Percentiles rank a stretch among this genome's conserved stretches.
Evolutionary conservation across 768 basidiomycete species (phyloP).

Genomic region (Macrolepiota albuminosa): DNA sequence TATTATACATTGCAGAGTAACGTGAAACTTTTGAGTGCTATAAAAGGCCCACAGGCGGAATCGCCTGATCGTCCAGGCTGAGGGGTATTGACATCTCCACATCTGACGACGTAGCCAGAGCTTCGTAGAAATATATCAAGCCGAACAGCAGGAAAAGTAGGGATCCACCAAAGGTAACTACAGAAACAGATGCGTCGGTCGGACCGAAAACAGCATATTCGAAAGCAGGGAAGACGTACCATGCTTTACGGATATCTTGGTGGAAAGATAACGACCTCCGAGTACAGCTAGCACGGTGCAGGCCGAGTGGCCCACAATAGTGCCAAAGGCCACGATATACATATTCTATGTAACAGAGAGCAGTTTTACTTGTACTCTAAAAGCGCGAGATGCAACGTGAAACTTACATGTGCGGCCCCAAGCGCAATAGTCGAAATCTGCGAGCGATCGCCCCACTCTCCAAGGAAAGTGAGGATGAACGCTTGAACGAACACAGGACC

Average conservation of each 20-base stretch:
- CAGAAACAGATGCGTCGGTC: background rate
- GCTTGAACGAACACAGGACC: slow-evolving; percentile 95
- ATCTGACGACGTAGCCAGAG: slow-evolving; percentile 32
- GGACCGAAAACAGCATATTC: slow-evolving; percentile 7
- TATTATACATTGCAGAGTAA: slow-evolving; percentile 1
- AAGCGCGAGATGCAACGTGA: background rate
- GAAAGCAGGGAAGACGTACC: slow-evolving; percentile 42
- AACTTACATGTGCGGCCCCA: slow-evolving; percentile 85
- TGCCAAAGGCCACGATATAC: slow-evolving; percentile 86
- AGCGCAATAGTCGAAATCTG: slow-evolving; percentile 97
- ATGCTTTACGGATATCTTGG: slow-evolving; percentile 93
- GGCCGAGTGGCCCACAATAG: slow-evolving; percentile 79
- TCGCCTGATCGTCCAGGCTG: slow-evolving; percentile 13
- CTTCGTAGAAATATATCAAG: slow-evolving; percentile 70
- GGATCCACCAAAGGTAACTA: slow-evolving; percentile 86
- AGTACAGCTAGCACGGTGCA: slow-evolving; percentile 90
- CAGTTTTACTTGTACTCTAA: background rate
- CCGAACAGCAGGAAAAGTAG: slow-evolving; percentile 81
- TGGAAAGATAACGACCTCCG: slow-evolving; percentile 90
- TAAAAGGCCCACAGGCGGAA: slow-evolving; percentile 7
- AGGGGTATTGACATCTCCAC: slow-evolving; percentile 28
- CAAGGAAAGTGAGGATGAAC: slow-evolving; percentile 94
- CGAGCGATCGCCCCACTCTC: slow-evolving; percentile 98
- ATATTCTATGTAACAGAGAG: slow-evolving; percentile 60
- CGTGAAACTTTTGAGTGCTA: background rate